These are phyloP conservation scores for Rhizopogon roseolus DNA, from an alignment of 768 basidiomycete species.

Conservation along the genomic window DNA sequence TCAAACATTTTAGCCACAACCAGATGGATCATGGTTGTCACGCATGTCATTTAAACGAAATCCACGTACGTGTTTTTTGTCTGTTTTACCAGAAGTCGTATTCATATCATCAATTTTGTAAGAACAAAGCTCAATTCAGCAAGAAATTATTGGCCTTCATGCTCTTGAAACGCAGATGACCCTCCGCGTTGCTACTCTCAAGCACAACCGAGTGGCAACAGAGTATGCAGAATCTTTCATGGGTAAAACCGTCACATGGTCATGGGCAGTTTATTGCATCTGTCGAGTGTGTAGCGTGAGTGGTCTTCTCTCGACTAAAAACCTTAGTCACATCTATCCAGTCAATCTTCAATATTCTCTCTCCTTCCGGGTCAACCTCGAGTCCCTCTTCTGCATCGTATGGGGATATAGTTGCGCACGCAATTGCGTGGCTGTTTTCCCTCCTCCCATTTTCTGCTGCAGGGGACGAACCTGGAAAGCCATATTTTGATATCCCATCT, in stretches of 20 bases:
- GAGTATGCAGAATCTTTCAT: conserved; percentile 49
- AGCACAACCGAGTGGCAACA: conserved; percentile 42
- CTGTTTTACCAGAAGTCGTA: conserved; percentile 3
- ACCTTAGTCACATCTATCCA: conserved; percentile 14
- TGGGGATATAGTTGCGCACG: conserved; percentile 38
- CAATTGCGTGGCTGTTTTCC: conserved; percentile 36
- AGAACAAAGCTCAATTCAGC: conserved; percentile 36
- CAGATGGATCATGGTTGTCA: conserved; percentile 23
- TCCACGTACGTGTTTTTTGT: conserved; percentile 19
- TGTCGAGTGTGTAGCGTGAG: conserved; percentile 59
- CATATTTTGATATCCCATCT: conserved; percentile 31
- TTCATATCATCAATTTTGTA: conserved; percentile 1
- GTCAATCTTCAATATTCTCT: conserved; percentile 30
- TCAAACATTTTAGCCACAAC: conserved; percentile 17
- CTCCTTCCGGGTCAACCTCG: conserved; percentile 21
- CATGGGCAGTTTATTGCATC: conserved; percentile 67
- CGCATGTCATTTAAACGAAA: conserved; percentile 27
- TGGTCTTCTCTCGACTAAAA: conserved; percentile 5
- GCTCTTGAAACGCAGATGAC: conserved; percentile 67
- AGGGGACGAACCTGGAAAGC: conserved; percentile 14
- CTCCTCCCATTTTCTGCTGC: conserved; percentile 24
- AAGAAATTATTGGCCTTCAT: conserved; percentile 62
- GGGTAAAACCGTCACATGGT: conserved; percentile 45
- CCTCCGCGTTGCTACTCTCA: conserved; percentile 47
- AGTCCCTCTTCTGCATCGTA: conserved; percentile 37